Evolutionary conservation across 192 early-diverging fungal species (phyloP), one percentile per base, ranked within the genome.

Genomic region (Rhizoclosmatium globosum): DNA sequence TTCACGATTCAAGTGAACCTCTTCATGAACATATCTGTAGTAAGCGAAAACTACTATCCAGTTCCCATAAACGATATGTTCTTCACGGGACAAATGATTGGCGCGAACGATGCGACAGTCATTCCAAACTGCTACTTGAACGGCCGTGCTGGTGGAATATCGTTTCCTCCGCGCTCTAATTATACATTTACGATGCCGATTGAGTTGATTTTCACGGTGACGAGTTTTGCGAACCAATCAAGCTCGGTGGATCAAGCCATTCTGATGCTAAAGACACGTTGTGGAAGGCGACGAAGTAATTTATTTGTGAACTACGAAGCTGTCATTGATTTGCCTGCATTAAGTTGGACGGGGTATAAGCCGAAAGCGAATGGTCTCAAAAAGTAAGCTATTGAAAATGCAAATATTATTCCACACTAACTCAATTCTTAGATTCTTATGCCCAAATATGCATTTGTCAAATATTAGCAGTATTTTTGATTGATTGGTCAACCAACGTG

Each of bases 301-400:
- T 13, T 21, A 39, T 4, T 17, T 9, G 72, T 19, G 7, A 4
- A 15, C 62, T 13, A 21, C 31, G 31, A 64, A 46, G 19, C 13
- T 15, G 58, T 74, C 23, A 44, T 74, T n/a, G 43, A 74, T 62
- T 60, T 74, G 57, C 7, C 42, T 7, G 17, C 62, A 0, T 23
- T 74, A n/a, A 62, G 45, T 43, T 74, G 72, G 72, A 74, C 72
- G 15, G 72, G 72, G 61, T 74, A 48, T 48, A 74, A 74, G 72
- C 72, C 72, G 56, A 62, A 31, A 31, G 31, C 31, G 31, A 31
- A 31, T 31, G 31, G 31, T 31, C 31, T 31, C 31, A 31, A 31
- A 31, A 31, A 31, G 31, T 31, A 31, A 31, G 31, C 31, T 31
- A 31, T 31, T n/a, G n/a, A 31, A 31, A 31, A 31, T 31, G 31